Evolutionary conservation across 495 filamentous ascomycete species (phyloP).

Genomic region (Paragyromitra xinjiangensis): DNA sequence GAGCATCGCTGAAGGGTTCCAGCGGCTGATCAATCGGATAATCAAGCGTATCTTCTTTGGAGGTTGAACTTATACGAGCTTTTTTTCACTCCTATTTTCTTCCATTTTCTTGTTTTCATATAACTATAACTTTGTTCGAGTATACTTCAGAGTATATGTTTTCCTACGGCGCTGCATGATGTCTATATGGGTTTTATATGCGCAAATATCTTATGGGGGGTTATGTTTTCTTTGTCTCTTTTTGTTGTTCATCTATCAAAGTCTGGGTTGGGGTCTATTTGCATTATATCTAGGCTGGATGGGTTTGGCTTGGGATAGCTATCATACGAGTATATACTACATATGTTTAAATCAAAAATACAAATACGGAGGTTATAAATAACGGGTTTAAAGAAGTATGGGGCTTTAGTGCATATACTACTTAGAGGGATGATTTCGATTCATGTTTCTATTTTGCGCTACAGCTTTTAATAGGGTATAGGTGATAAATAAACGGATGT

Average conservation of each 20-base stretch:
- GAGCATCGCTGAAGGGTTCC: neutral
- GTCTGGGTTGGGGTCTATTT: conserved; percentile 18
- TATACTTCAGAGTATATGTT: conserved; percentile 25
- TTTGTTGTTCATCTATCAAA: conserved; percentile 24
- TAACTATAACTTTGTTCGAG: conserved; percentile 23
- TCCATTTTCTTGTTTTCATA: neutral
- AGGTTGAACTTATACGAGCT: neutral
- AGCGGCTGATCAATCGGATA: neutral
- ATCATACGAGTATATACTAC: conserved; percentile 14
- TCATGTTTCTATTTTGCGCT: neutral
- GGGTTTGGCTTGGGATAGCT: conserved; percentile 28
- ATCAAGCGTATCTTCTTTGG: neutral
- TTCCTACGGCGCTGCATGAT: conserved; percentile 36
- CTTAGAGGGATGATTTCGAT: neutral
- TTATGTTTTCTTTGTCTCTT: conserved; percentile 2
- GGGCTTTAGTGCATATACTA: neutral
- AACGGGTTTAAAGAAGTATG: neutral
- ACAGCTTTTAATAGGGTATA: neutral
- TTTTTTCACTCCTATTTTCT: neutral
- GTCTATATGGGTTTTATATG: conserved; percentile 54
- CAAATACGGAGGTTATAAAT: conserved; percentile 17
- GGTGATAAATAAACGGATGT: neutral
- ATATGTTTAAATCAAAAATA: conserved; percentile 10
- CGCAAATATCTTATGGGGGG: conserved; percentile 27
- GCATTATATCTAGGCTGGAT: conserved; percentile 31